A percentile compares a stretch with the other conserved stretches of the same genome.
Evolutionary conservation across 208 protist genomes (phyloP).

Genomic region (Naegleria gruberi): DNA sequence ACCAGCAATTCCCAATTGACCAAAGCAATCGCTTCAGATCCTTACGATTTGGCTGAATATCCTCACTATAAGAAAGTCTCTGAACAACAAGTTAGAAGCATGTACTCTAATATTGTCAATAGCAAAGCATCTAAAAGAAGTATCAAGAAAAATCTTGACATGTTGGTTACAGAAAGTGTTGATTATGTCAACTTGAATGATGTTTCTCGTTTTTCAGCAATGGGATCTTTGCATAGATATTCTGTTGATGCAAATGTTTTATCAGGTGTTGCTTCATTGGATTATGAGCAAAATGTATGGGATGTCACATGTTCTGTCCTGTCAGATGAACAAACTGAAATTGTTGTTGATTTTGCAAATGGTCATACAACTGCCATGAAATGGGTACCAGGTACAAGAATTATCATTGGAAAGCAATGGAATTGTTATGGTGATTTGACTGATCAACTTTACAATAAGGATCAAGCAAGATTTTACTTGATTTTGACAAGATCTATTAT

Average conservation of each 20-base stretch:
- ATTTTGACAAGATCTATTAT: neutral
- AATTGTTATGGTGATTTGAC: neutral
- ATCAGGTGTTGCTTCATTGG: neutral
- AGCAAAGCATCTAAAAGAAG: too few species aligned
- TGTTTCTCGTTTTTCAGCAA: neutral
- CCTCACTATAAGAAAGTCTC: neutral
- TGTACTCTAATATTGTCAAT: neutral
- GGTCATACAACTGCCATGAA: neutral
- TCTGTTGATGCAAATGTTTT: neutral
- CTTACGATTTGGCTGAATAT: neutral
- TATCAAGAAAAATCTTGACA: neutral
- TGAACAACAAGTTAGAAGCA: neutral
- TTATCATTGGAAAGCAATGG: neutral
- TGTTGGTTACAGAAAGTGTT: neutral
- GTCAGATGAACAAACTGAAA: neutral
- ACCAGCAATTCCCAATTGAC: neutral
- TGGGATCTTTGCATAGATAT: neutral
- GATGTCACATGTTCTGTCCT: neutral
- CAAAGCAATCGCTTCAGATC: neutral
- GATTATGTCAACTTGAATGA: neutral
- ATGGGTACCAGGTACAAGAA: neutral
- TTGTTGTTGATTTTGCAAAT: neutral
- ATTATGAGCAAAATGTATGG: neutral
- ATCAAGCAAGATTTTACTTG: neutral
- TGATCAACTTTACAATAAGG: too few species aligned